These are phyloP conservation scores for Anthracocystis walkeri DNA, from an alignment of 1,284 basidiomycete genomes.

Conservation along the genomic window DNA sequence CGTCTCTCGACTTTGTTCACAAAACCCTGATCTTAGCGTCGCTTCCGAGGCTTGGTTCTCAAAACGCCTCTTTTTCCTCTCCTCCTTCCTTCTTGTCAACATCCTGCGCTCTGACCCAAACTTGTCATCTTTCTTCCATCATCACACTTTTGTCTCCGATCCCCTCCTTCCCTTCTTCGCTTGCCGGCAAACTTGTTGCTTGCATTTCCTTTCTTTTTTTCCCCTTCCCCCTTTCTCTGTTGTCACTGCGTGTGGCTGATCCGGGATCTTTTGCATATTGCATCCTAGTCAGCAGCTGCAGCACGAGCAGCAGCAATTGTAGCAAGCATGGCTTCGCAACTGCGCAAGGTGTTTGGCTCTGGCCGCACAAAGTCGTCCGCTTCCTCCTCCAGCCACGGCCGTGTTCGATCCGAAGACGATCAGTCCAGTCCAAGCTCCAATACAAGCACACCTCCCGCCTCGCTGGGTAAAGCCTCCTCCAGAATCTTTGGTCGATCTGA, in stretches of 20 bases:
- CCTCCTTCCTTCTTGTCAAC: slow-evolving; percentile 6
- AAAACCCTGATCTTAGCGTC: slow-evolving; percentile 11
- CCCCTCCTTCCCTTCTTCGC: not conserved
- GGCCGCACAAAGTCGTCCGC: slow-evolving; percentile 49
- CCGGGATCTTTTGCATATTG: slow-evolving; percentile 5
- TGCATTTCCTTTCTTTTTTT: not conserved
- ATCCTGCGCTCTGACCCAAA: not conserved
- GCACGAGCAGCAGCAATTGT: not conserved
- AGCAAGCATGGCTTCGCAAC: slow-evolving; percentile 44
- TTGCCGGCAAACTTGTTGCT: no score
- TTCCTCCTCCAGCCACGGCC: slow-evolving; percentile 31
- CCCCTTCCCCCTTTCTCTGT: not conserved
- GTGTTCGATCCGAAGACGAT: slow-evolving; percentile 33
- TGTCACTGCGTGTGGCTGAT: slow-evolving; percentile 13
- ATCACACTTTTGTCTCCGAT: slow-evolving; percentile 9
- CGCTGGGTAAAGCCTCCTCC: slow-evolving; percentile 35
- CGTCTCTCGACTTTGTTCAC: not conserved
- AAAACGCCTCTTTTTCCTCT: slow-evolving; percentile 1
- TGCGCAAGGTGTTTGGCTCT: slow-evolving; percentile 55
- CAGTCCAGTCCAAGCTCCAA: slow-evolving; percentile 29
- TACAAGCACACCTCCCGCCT: slow-evolving; percentile 37
- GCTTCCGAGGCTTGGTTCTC: slow-evolving; percentile 1
- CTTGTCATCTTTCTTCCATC: slow-evolving; percentile 42
- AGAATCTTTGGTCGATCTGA: slow-evolving; percentile 38
- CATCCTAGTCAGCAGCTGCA: no score